Evolutionary conservation across 2,329 filamentous ascomycete species (phyloP).

Genomic region (Calonectria hongkongensis): DNA sequence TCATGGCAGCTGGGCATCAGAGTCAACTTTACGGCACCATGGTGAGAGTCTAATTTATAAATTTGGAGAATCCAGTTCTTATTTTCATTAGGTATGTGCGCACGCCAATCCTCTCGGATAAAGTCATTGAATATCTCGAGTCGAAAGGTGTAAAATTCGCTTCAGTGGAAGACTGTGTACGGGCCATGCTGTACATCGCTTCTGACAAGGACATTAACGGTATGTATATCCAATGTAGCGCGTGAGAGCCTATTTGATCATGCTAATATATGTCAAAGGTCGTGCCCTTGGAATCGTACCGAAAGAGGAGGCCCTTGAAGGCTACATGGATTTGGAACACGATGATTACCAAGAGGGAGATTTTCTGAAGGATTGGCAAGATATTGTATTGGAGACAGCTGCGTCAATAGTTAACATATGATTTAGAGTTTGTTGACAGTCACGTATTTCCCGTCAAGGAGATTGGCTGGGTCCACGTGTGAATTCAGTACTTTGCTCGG

Average conservation of each 20-base stretch:
- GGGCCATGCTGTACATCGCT: constrained; percentile 29
- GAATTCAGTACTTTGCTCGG: no score
- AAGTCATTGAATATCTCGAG: constrained; percentile 35
- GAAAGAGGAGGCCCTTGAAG: constrained; percentile 25
- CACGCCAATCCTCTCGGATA: constrained; percentile 34
- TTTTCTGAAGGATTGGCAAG: constrained; percentile 34
- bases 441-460: no score
- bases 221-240: not conserved
- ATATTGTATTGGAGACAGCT: constrained; percentile 35
- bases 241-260: not conserved
- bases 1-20: constrained; percentile 35
- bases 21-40: constrained; percentile 36
- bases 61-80: not conserved
- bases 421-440: no score
- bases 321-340: constrained; percentile 35
- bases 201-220: constrained; percentile 20
- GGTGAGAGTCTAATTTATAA: not conserved
- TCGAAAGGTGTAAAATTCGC: constrained; percentile 37
- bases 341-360: constrained; percentile 38
- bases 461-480: no score
- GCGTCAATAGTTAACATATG: constrained; percentile 30
- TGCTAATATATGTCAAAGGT: not conserved
- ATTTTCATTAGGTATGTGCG: constrained; percentile 33
- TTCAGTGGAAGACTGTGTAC: constrained; percentile 30
- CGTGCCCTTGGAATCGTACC: constrained; percentile 38